Percentiles rank a stretch among this genome's conserved stretches.
Evolutionary conservation across 805 yeast species (phyloP).

Genomic region (Teunomyces panamensis): DNA sequence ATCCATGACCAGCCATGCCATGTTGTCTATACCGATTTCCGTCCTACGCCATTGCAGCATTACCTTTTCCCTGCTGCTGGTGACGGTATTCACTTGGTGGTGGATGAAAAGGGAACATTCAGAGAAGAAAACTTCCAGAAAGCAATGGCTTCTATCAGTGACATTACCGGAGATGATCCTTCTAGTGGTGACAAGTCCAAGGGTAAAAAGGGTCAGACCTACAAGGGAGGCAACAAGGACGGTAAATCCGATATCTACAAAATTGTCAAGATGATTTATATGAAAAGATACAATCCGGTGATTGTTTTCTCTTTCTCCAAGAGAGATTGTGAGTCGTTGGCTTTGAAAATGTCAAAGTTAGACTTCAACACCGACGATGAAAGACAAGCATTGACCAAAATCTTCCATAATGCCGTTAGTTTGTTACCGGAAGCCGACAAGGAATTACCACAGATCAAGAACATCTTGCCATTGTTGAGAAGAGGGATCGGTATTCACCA

Average conservation of each 20-base stretch:
- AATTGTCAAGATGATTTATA: conserved; percentile 97
- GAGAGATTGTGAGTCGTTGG: conserved; percentile 93
- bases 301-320: conserved; percentile 98
- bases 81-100: conserved; percentile 95
- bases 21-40: conserved; percentile 96
- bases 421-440: conserved; percentile 87
- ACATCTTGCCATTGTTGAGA: conserved; percentile 80
- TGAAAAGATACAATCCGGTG: conserved; percentile 94
- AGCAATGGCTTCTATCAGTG: conserved; percentile 93
- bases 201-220: conserved; percentile 76
- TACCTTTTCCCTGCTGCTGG: conserved; percentile 98
- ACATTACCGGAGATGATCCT: conserved; percentile 82
- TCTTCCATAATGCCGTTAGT: conserved; percentile 85
- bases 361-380: conserved; percentile 95
- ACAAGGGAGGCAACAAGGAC: conserved; percentile 81
- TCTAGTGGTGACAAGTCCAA: conserved; percentile 53
- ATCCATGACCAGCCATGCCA: conserved; percentile 97
- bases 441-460: conserved; percentile 91
- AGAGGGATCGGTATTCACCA: conserved; percentile 99
- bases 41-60: conserved; percentile 98
- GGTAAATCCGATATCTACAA: conserved; percentile 86
- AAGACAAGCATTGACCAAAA: conserved; percentile 84
- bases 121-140: conserved; percentile 97
- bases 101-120: conserved; percentile 93
- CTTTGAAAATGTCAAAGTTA: conserved; percentile 90